Base-by-base conservation (phyloP, 1,139 yeast genomes). In the Ogataea hybrid region DNA sequence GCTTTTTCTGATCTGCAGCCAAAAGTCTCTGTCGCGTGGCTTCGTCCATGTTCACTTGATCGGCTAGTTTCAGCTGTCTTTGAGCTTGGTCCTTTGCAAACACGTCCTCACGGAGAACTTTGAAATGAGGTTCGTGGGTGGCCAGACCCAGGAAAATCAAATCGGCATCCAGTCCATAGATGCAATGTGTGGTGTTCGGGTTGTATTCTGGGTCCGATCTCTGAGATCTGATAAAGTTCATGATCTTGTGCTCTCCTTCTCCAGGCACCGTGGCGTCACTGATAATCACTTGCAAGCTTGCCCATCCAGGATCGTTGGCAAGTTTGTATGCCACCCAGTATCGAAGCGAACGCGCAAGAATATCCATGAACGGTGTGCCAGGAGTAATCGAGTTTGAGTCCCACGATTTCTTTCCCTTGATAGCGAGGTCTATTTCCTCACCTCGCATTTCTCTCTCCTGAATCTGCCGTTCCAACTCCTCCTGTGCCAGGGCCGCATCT, bases 261-360 rank as follows among this genome's bases (percentile, higher is more conserved):
- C 99, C 99, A 1, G 99, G 98, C 10, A 90, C 97, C 25, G 95
- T 92, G 38, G 95, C 96, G 54, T 95, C 99, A 59, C 96, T 85
- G 37, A 92, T 79, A 28, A 92, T 79, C 22, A 92, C 83, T 56
- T 87, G 90, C 34, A 92, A 69, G 41, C 81, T 73, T 35, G 83
- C 84, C 98, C 98, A 92, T 35, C 89, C 89, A 2, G 96, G 84
- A 62, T 92, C 99, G 29, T 78, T 79, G 4, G 89, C 73, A 33
- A 92, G 71, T 61, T 92, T 92, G 57, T 86, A 84, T 20, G 95
- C 88, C 25, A 89, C 86, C 84, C 96, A 92, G 62, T 89, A 92
- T 54, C 90, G 74, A 55, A 92, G 69, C 22, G 90, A 92, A 25
- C 71, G 68, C 0, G 97, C 95, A 51, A 92, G 70, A 45, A 83